These are phyloP conservation scores for Podospora pseudocomata DNA, from an alignment of 495 filamentous ascomycete species.

Conservation along the genomic window DNA sequence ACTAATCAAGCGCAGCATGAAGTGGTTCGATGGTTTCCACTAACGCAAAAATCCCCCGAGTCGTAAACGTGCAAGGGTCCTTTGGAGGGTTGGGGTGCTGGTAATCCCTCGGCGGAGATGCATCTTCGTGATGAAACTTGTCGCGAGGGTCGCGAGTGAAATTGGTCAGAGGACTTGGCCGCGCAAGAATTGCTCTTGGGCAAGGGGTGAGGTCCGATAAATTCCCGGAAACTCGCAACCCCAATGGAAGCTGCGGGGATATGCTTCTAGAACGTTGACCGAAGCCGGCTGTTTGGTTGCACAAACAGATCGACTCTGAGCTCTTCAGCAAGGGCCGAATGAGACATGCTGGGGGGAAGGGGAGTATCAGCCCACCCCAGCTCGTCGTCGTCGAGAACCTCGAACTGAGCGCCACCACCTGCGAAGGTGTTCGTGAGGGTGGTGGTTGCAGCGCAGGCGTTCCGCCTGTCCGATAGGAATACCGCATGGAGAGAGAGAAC, in stretches of 20 bases:
- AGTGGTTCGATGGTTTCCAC: neutral
- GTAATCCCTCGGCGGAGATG: neutral
- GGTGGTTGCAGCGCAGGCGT: neutral
- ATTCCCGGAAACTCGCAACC: slow-evolving; percentile 1
- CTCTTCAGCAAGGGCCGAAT: neutral
- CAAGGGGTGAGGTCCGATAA: neutral
- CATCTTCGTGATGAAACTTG: neutral
- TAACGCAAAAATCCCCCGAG: neutral
- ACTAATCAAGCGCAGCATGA: neutral
- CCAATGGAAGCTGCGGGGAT: slow-evolving; percentile 15
- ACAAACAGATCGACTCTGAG: slow-evolving; percentile 17
- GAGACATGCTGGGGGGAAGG: neutral
- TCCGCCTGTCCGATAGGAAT: slow-evolving; percentile 1
- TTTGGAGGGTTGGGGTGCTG: neutral
- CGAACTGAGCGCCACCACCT: slow-evolving; percentile 9
- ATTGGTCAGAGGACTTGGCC: neutral
- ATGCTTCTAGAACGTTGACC: slow-evolving; percentile 27
- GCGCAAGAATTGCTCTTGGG: neutral
- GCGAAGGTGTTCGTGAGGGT: neutral
- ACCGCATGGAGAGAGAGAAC: neutral
- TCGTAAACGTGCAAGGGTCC: neutral
- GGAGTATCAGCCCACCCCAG: slow-evolving; percentile 10
- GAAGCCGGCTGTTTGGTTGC: slow-evolving; percentile 25
- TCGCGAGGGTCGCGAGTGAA: neutral
- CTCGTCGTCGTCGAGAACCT: neutral